A percentile compares a stretch with the other conserved stretches of the same genome.
Conservation (phyloP, 176 grass and related monocot species). For the Oryza glaberrima region DNA sequence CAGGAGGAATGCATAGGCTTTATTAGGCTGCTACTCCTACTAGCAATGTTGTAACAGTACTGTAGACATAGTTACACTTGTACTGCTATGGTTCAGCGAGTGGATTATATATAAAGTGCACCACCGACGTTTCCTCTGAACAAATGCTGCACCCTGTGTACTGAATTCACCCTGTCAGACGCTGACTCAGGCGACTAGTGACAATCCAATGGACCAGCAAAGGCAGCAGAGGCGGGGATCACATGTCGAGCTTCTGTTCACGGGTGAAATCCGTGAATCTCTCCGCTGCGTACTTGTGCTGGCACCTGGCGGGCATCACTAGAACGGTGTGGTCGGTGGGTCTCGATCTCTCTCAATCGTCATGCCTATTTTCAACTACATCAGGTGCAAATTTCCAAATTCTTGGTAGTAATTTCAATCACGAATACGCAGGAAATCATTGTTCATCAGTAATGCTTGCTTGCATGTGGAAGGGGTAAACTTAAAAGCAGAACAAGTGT, state of each 20-base stretch:
- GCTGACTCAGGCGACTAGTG: background rate
- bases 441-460: background rate
- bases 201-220: background rate
- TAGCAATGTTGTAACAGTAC: background rate
- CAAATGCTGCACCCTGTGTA: background rate
- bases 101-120: background rate
- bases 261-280: constrained; percentile 3
- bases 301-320: background rate
- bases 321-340: background rate
- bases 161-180: background rate
- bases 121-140: background rate
- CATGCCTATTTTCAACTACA: background rate
- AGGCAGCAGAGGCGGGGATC: background rate
- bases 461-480: background rate
- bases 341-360: background rate
- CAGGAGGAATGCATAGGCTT: constrained; percentile 7
- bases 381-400: background rate
- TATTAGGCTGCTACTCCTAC: background rate
- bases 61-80: background rate
- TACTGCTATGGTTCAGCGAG: background rate
- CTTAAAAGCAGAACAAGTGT: background rate
- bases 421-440: background rate
- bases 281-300: background rate
- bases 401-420: background rate
- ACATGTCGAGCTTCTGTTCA: constrained; percentile 27